Evolutionary conservation across 495 filamentous ascomycete species (phyloP).

Genomic region (Xylaria bambusicola): DNA sequence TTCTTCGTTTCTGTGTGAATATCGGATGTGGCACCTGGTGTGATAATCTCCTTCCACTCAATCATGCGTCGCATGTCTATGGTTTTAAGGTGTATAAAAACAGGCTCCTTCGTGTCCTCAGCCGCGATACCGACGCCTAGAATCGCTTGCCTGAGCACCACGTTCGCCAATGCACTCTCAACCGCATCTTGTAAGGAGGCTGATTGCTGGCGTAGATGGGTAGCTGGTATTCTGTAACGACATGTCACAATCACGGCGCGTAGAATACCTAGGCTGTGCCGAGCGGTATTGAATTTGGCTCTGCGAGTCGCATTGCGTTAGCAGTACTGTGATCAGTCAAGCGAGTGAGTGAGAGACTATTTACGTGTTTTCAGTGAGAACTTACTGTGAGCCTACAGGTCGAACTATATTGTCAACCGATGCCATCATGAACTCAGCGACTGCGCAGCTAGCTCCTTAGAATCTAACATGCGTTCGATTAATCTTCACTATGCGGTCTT

Average conservation of each 20-base stretch:
- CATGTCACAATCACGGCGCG: constrained; percentile 34
- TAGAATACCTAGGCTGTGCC: constrained; percentile 36
- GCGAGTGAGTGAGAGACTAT: not conserved
- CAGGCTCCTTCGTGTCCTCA: constrained; percentile 29
- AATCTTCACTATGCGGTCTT: no score
- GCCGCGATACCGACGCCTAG: constrained; percentile 33
- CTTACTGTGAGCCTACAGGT: constrained; percentile 15
- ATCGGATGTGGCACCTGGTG: not conserved
- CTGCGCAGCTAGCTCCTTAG: no score
- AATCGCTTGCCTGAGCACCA: constrained; percentile 28
- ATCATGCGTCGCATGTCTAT: constrained; percentile 32
- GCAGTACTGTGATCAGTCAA: not conserved
- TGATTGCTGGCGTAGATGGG: not conserved
- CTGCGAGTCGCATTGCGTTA: not conserved
- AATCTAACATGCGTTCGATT: no score
- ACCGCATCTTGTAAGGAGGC: constrained; percentile 18
- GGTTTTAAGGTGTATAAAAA: constrained; percentile 25
- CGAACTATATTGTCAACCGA: constrained; percentile 7
- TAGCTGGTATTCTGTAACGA: constrained; percentile 25
- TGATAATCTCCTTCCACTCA: constrained; percentile 16
- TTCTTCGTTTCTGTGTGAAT: not conserved
- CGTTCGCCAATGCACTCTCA: constrained; percentile 29
- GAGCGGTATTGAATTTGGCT: constrained; percentile 19
- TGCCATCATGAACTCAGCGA: constrained; percentile 4
- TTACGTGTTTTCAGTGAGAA: no score